Percentiles rank a stretch among this genome's conserved stretches.
Conservation (phyloP, 495 filamentous ascomycete species). For the Aspergillus heteromorphus region DNA sequence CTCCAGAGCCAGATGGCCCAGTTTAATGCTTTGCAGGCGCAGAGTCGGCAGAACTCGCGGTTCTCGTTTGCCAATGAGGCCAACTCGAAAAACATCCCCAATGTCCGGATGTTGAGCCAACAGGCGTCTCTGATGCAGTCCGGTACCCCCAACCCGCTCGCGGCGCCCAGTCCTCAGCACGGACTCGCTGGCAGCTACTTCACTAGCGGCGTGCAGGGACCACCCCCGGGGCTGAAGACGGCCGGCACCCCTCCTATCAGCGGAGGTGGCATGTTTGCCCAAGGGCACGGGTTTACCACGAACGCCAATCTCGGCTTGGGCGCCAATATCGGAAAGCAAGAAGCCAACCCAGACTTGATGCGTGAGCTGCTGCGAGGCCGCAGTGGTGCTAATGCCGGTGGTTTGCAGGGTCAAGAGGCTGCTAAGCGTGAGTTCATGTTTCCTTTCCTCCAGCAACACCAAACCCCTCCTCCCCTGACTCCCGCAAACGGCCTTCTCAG, state of each 20-base stretch:
- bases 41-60: slow-evolving; percentile 78
- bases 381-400: slow-evolving; percentile 51
- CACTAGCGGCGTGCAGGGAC: slow-evolving; percentile 69
- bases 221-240: slow-evolving; percentile 92
- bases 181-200: slow-evolving; percentile 42
- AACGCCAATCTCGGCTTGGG: slow-evolving; percentile 66
- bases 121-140: slow-evolving; percentile 86
- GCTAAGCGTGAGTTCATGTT: slow-evolving; percentile 93
- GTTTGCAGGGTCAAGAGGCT: slow-evolving; percentile 64
- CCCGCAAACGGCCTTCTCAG: slow-evolving; percentile 79
- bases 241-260: slow-evolving; percentile 84
- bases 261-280: slow-evolving; percentile 69
- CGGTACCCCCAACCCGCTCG: slow-evolving; percentile 50
- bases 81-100: slow-evolving; percentile 74
- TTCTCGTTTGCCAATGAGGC: slow-evolving; percentile 84
- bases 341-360: slow-evolving; percentile 70
- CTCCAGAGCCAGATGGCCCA: slow-evolving; percentile 56
- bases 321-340: slow-evolving; percentile 60
- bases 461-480: slow-evolving; percentile 81
- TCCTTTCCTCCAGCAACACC: slow-evolving; percentile 79
- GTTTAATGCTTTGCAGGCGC: slow-evolving; percentile 57
- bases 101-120: slow-evolving; percentile 81
- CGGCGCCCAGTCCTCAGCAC: slow-evolving; percentile 52
- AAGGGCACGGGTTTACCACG: slow-evolving; percentile 68
- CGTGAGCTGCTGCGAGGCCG: slow-evolving; percentile 67